These are phyloP conservation scores for Clathrospora elynae DNA, from an alignment of 2,329 filamentous ascomycete species.

Conservation along the genomic window DNA sequence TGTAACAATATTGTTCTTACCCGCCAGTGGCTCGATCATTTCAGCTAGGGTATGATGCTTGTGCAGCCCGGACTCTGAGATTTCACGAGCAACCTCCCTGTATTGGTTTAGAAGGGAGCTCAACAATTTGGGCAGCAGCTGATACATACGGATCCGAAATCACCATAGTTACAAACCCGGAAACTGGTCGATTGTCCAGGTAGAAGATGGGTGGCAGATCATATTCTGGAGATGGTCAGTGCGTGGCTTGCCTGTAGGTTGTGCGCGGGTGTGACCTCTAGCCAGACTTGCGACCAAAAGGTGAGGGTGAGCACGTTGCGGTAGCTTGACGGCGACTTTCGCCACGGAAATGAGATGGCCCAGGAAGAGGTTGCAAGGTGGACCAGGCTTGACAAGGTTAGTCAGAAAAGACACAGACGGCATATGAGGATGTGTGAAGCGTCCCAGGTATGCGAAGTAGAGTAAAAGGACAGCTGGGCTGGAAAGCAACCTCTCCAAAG, in stretches of 20 bases:
- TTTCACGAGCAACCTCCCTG: conserved; percentile 38
- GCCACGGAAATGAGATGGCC: conserved; percentile 46
- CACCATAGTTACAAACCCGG: conserved; percentile 28
- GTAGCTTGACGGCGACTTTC: conserved; percentile 41
- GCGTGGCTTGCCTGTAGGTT: not conserved
- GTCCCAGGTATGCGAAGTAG: not conserved
- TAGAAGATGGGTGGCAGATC: conserved; percentile 48
- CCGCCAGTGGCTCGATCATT: conserved; percentile 46
- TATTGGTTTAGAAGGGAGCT: not conserved
- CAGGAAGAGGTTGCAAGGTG: conserved; percentile 44
- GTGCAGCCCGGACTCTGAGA: conserved; percentile 39
- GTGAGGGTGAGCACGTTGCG: conserved; percentile 46
- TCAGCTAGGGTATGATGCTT: conserved; percentile 41
- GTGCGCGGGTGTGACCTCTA: not conserved
- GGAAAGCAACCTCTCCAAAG: too few relatives aligned
- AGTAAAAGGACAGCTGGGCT: too few relatives aligned
- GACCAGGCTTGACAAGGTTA: conserved; percentile 40
- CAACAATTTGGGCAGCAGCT: not conserved
- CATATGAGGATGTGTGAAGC: not conserved
- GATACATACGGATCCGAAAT: conserved; percentile 37
- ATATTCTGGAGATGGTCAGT: conserved; percentile 30
- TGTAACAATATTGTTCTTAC: conserved; percentile 45
- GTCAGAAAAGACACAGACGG: not conserved
- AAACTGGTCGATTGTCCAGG: conserved; percentile 49
- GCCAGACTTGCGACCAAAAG: conserved; percentile 9